phyloP scores from a whole-genome alignment of 2,329 filamentous ascomycete species.

The Phaeosphaeria sp. region DNA sequence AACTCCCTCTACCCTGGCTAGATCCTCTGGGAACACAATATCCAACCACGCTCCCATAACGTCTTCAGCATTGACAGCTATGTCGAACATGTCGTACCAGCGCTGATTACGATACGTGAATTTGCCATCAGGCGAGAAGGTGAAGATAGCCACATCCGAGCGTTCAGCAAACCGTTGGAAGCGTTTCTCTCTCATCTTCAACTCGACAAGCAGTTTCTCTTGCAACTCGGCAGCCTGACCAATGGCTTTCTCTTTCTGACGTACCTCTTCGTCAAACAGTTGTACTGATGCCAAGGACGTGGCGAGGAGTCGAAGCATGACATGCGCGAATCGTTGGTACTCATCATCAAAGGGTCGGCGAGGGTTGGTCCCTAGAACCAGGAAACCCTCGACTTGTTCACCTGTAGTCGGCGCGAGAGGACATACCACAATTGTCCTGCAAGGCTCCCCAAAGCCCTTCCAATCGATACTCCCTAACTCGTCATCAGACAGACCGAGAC shows the following conservation, averaged over 20 bases:
- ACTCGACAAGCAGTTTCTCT: conserved; percentile 44
- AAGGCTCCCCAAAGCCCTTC: conserved; percentile 45
- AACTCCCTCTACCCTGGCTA: conserved; percentile 33
- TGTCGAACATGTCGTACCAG: conserved; percentile 46
- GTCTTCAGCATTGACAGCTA: conserved; percentile 21
- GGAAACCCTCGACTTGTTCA: conserved; percentile 46
- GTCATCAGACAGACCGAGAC: conserved; percentile 32
- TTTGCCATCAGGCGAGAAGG: conserved; percentile 41
- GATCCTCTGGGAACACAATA: conserved; percentile 44
- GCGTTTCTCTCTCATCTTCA: conserved; percentile 37
- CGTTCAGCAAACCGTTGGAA: conserved; percentile 50
- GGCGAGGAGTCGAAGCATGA: conserved; percentile 45
- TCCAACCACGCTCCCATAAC: conserved; percentile 25
- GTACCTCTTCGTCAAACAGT: conserved; percentile 47
- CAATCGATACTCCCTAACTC: conserved; percentile 37
- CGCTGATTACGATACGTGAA: conserved; percentile 51
- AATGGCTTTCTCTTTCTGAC: conserved; percentile 43
- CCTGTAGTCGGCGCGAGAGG: conserved; percentile 46
- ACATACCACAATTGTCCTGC: conserved; percentile 42
- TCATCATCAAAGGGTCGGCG: conserved; percentile 47
- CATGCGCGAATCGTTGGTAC: conserved; percentile 47
- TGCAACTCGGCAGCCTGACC: conserved; percentile 43
- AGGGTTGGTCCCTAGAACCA: conserved; percentile 50
- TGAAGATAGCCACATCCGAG: conserved; percentile 51
- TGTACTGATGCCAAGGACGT: conserved; percentile 50